A percentile compares a stretch with the other conserved stretches of the same genome.
phyloP scores from a whole-genome alignment of 2,329 filamentous ascomycete species.

The Metarhizium album region DNA sequence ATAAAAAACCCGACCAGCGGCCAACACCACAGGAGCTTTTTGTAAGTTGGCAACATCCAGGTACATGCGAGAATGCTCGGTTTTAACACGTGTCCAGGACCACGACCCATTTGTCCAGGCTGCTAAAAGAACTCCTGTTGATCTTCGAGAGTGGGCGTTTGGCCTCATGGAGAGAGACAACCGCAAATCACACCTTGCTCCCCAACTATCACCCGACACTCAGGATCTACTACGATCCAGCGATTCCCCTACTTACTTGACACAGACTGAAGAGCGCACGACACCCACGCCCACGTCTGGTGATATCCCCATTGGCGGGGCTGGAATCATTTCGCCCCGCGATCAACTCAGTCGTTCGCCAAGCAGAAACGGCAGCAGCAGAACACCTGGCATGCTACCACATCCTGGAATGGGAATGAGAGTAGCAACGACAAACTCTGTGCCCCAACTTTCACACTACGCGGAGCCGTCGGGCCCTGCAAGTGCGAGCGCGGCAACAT shows the following conservation, averaged over 20 bases:
- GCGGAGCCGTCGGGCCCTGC: constrained; percentile 27
- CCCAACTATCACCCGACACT: constrained; percentile 67
- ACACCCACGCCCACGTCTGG: constrained; percentile 57
- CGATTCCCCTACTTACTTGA: constrained; percentile 43
- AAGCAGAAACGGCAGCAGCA: constrained; percentile 34
- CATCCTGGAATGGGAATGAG: constrained; percentile 45
- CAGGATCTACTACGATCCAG: constrained; percentile 60
- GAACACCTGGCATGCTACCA: constrained; percentile 27
- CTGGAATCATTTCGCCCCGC: constrained; percentile 42
- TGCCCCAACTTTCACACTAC: constrained; percentile 34
- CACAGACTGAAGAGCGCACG: constrained; percentile 31
- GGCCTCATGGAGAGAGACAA: constrained; percentile 92
- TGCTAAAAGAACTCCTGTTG: constrained; percentile 90
- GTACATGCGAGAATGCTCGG: too few relatives aligned
- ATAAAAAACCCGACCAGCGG: constrained; percentile 78
- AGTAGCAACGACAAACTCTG: constrained; percentile 40
- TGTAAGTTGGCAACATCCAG: constrained; percentile 33
- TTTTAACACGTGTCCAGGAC: constrained; percentile 45
- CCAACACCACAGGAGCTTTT: constrained; percentile 91
- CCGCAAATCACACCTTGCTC: constrained; percentile 84
- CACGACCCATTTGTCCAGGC: constrained; percentile 91
- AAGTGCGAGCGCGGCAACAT: constrained; percentile 39
- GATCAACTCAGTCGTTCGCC: constrained; percentile 43
- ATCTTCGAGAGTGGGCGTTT: constrained; percentile 87
- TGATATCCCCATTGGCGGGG: constrained; percentile 57